phyloP scores from a whole-genome alignment of 306 rosid species.

The Sindora glabra region DNA sequence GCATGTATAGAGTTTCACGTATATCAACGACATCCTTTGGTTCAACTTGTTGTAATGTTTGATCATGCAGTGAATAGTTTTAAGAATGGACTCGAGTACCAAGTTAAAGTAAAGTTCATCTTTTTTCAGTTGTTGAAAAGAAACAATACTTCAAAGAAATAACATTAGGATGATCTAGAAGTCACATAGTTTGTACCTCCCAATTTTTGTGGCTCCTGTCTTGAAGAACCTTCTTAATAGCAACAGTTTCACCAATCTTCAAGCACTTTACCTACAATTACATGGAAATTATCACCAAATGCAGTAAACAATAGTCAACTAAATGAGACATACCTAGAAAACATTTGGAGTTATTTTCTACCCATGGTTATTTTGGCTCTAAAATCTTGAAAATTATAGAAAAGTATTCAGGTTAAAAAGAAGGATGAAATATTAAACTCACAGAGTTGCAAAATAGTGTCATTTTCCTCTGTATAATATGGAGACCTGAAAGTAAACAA shows the following conservation, averaged over 20 bases:
- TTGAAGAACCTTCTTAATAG: conserved; percentile 95
- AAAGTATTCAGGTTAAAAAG: too few species aligned
- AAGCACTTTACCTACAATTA: conserved; percentile 78
- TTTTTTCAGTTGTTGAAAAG: conserved; percentile 95
- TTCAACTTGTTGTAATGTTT: conserved; percentile 96
- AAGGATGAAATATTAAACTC: too few species aligned
- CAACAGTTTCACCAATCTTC: conserved; percentile 97
- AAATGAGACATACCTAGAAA: conserved; percentile 57
- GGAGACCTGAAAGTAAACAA: too few species aligned
- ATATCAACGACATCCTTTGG: conserved; percentile 88
- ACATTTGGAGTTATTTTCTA: too few species aligned
- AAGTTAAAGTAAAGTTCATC: conserved; percentile 92
- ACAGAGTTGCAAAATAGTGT: too few species aligned
- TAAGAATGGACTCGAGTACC: conserved; percentile 94
- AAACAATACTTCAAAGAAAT: conserved; percentile 91
- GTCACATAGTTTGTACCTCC: conserved; percentile 96
- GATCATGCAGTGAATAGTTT: conserved; percentile 91
- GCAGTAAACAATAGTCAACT: neutral
- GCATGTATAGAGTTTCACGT: conserved; percentile 82
- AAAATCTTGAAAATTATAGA: too few species aligned
- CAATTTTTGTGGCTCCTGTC: conserved; percentile 95
- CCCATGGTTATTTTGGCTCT: too few species aligned
- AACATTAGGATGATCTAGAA: conserved; percentile 95
- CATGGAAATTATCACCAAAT: neutral
- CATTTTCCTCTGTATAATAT: too few species aligned